Percentiles rank a stretch among this genome's conserved stretches.
Evolutionary conservation across 1,139 yeast species (phyloP).

Genomic region (Entelexis sorbosivorans): DNA sequence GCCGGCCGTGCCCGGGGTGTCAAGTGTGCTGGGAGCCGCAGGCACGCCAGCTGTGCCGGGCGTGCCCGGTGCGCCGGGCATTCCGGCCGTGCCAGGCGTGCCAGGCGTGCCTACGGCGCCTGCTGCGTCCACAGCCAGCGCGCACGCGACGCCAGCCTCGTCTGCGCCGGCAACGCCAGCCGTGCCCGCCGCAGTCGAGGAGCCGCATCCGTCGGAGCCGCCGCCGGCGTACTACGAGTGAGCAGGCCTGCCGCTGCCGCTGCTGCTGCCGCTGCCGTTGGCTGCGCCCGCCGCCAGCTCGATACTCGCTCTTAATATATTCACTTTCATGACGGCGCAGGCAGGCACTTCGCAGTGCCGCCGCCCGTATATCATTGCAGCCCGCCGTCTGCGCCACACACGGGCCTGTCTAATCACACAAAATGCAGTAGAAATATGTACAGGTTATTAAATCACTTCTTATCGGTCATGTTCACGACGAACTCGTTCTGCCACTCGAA

Average conservation of each 20-base stretch:
- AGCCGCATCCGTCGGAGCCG: background rate
- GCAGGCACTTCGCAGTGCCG: too few species aligned
- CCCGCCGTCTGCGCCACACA: too few species aligned
- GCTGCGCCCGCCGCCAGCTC: too few species aligned
- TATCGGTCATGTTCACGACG: constrained; percentile 22
- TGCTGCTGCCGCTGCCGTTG: too few species aligned
- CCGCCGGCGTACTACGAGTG: constrained; percentile 3
- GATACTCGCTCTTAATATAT: too few species aligned
- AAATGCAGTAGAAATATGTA: background rate
- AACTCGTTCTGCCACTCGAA: constrained; percentile 29
- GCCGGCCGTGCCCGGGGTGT: background rate
- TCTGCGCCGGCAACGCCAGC: background rate
- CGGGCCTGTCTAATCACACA: background rate
- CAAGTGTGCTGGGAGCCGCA: background rate
- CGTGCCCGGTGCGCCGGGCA: background rate
- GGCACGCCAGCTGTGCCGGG: background rate
- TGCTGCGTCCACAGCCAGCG: background rate
- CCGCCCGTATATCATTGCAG: too few species aligned
- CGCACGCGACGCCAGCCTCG: background rate
- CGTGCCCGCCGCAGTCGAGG: background rate
- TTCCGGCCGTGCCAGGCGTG: background rate
- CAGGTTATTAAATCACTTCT: constrained; percentile 2
- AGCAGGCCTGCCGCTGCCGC: too few species aligned
- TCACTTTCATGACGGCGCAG: too few species aligned
- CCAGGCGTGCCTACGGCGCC: background rate